Conservation (phyloP, 345 rosid species). For the Citrus cavaleriei region DNA sequence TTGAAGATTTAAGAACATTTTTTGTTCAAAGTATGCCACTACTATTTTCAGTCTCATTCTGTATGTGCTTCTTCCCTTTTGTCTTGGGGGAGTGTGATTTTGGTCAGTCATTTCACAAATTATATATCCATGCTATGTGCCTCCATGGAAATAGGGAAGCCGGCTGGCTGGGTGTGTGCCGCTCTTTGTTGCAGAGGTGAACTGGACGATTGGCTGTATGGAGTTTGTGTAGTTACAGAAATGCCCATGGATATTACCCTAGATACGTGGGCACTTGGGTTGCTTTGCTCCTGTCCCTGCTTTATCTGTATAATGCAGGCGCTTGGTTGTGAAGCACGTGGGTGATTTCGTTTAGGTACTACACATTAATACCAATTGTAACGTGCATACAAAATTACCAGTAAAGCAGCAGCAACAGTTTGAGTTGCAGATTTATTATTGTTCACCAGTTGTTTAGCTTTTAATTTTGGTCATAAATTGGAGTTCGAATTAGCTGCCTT, state of each 20-base stretch:
- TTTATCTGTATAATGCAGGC: constrained; percentile 26
- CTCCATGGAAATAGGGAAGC: constrained; percentile 1
- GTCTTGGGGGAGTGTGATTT: too few relatives aligned
- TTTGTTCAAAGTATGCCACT: constrained; percentile 7
- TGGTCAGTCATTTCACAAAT: too few relatives aligned
- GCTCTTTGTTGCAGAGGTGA: not conserved
- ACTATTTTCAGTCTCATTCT: not conserved
- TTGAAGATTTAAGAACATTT: constrained; percentile 15
- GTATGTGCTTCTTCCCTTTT: too few relatives aligned
- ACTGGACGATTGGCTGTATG: not conserved
- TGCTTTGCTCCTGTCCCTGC: not conserved
- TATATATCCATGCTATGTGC: not conserved
- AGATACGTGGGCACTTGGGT: not conserved
- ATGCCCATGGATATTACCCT: not conserved
- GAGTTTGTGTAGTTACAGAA: not conserved
- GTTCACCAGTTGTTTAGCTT: not conserved
- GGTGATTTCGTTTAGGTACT: constrained; percentile 3
- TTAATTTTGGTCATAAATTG: too few relatives aligned
- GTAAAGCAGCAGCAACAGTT: not conserved
- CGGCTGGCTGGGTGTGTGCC: not conserved
- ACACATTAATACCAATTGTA: not conserved
- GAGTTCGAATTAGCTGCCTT: not conserved
- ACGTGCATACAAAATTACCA: not conserved
- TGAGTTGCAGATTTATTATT: not conserved
- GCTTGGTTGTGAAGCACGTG: constrained; percentile 38